A percentile compares a stretch with the other conserved stretches of the same genome.
Conservation (phyloP, 1,284 basidiomycete species). For the Ustilago tritici region DNA sequence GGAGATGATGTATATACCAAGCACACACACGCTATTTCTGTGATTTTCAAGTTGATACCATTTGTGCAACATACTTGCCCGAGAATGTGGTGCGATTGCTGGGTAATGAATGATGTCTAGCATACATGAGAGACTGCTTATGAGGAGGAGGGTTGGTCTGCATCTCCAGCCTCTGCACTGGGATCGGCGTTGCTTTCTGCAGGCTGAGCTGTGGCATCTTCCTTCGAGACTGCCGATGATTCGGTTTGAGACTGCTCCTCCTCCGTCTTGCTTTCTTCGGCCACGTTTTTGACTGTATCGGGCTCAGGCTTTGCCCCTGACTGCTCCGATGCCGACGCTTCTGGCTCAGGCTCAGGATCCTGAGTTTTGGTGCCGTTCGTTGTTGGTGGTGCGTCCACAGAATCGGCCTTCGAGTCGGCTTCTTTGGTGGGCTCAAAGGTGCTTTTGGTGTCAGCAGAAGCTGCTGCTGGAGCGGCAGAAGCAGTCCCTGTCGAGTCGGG, state of each 20-base stretch:
- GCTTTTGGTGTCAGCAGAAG: background rate
- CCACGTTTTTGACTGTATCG: background rate
- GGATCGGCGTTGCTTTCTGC: background rate
- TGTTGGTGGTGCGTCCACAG: background rate
- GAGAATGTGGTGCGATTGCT: background rate
- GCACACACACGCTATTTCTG: background rate
- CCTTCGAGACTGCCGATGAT: background rate
- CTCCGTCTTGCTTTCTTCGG: background rate
- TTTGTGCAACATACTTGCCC: background rate
- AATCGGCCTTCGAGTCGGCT: background rate
- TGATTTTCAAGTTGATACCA: background rate
- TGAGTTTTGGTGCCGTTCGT: background rate
- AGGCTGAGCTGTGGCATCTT: background rate
- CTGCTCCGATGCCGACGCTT: background rate
- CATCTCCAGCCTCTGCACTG: background rate
- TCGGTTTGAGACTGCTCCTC: background rate
- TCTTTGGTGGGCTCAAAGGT: background rate
- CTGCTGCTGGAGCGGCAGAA: background rate
- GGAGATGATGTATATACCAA: background rate
- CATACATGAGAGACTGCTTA: background rate
- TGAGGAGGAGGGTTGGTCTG: background rate
- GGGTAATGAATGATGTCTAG: background rate
- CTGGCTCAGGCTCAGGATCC: background rate
- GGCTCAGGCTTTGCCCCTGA: background rate
- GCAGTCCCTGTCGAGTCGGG: background rate